Conservation (phyloP, 257 asterid genomes). For the Ilex aquifolium region DNA sequence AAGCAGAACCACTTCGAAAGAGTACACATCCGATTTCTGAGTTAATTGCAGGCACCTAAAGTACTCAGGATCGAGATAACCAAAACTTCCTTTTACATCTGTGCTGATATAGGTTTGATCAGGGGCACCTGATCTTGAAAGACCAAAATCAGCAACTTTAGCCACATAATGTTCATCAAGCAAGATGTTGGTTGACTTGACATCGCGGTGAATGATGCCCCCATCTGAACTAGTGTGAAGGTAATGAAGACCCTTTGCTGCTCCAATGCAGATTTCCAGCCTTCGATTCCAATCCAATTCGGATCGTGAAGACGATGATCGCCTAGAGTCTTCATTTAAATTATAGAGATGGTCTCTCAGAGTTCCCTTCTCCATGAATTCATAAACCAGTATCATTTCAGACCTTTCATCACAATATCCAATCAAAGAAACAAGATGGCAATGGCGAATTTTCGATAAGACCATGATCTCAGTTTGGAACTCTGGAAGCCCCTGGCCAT, state of each 20-base stretch:
- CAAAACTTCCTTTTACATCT: no score
- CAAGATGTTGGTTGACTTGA: slow-evolving; percentile 33
- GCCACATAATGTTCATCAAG: slow-evolving; percentile 21
- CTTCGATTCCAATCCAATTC: slow-evolving; percentile 35
- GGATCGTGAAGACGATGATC: slow-evolving; percentile 16
- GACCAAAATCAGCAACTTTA: slow-evolving; percentile 60
- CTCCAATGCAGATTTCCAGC: slow-evolving; percentile 20
- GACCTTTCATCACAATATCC: no score
- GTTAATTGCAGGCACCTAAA: no score
- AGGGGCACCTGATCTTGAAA: slow-evolving; percentile 33
- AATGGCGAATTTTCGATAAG: no score
- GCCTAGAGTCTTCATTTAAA: slow-evolving; percentile 13
- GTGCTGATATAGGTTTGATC: slow-evolving; percentile 12
- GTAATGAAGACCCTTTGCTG: slow-evolving; percentile 48
- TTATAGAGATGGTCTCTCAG: no score
- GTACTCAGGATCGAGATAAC: no score
- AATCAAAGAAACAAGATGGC: no score
- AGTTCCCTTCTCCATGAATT: no score
- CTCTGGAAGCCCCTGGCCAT: slow-evolving; percentile 31
- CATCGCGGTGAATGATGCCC: slow-evolving; percentile 51
- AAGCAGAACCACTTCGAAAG: no score
- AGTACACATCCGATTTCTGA: no score
- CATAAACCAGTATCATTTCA: no score
- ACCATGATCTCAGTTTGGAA: no score
- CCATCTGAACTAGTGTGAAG: slow-evolving; percentile 46